Evolutionary conservation across 805 yeast species (phyloP).

Genomic region (baker's yeast (Saccharomyces cerevisiae)): DNA sequence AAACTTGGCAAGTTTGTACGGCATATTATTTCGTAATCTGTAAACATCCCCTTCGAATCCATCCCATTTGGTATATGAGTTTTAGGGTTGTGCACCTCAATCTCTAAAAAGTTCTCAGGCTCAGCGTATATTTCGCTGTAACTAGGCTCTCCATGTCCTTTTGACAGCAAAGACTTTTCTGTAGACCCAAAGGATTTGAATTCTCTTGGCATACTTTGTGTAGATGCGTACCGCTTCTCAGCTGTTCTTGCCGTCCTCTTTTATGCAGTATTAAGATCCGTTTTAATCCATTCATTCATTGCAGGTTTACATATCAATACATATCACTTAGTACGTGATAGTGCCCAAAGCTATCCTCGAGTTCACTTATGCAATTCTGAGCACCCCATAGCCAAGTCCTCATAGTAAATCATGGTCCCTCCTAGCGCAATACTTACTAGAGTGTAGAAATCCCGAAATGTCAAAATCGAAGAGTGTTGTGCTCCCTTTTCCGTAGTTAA

Average conservation of each 20-base stretch:
- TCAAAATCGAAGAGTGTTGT: neutral
- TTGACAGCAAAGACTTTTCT: conserved; percentile 17
- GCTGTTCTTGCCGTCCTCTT: neutral
- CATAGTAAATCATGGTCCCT: neutral
- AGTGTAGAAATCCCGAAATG: neutral
- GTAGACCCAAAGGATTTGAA: conserved; percentile 25
- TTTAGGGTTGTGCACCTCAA: conserved; percentile 52
- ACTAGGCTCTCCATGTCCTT: conserved; percentile 42
- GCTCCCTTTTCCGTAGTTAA: neutral
- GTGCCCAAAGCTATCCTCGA: neutral
- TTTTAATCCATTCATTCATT: neutral
- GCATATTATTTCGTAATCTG: conserved; percentile 87
- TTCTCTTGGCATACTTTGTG: conserved; percentile 7
- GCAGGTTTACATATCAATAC: neutral
- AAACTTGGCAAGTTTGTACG: conserved; percentile 89
- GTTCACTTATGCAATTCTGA: neutral
- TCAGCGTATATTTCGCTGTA: conserved; percentile 83
- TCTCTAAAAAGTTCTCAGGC: conserved; percentile 89
- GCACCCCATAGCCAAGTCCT: neutral
- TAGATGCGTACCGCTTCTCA: neutral
- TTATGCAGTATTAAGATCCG: neutral
- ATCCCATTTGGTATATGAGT: conserved; percentile 33
- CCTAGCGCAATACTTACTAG: too few species aligned
- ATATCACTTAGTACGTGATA: neutral
- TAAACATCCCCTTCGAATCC: conserved; percentile 50